Conservation (phyloP, 2,329 filamentous ascomycete species). For the Fusarium torulosum region DNA sequence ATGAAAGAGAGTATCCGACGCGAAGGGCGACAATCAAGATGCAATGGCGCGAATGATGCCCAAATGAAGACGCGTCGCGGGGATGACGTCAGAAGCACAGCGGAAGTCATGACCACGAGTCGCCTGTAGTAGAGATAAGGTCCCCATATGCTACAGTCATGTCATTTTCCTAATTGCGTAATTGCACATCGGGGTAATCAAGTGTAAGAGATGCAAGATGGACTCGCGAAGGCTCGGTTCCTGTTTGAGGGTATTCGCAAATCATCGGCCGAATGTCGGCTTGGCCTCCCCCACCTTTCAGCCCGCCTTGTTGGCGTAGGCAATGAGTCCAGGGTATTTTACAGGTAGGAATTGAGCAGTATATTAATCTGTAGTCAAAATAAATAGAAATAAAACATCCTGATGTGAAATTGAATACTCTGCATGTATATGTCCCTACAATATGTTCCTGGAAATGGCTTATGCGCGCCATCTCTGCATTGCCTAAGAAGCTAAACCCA, state of each 20-base stretch:
- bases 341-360: too few relatives aligned
- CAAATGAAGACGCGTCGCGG: not conserved
- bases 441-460: not conserved
- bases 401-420: too few relatives aligned
- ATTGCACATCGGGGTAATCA: not conserved
- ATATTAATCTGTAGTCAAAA: too few relatives aligned
- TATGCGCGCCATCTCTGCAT: slow-evolving; percentile 24
- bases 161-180: not conserved
- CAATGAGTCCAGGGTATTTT: too few relatives aligned
- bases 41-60: not conserved
- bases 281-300: too few relatives aligned
- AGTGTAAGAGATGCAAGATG: too few relatives aligned
- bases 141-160: not conserved
- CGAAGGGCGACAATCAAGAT: not conserved
- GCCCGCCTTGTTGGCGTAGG: too few relatives aligned
- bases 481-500: slow-evolving; percentile 22
- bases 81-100: not conserved
- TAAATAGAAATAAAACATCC: too few relatives aligned
- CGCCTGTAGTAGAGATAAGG: not conserved
- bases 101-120: not conserved
- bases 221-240: not conserved
- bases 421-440: too few relatives aligned
- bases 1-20: too few relatives aligned
- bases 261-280: not conserved
- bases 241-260: not conserved